Percentiles rank a stretch among this genome's conserved stretches.
phyloP scores from a whole-genome alignment of 495 filamentous ascomycete genomes.

The Talaromyces nanjingensis region DNA sequence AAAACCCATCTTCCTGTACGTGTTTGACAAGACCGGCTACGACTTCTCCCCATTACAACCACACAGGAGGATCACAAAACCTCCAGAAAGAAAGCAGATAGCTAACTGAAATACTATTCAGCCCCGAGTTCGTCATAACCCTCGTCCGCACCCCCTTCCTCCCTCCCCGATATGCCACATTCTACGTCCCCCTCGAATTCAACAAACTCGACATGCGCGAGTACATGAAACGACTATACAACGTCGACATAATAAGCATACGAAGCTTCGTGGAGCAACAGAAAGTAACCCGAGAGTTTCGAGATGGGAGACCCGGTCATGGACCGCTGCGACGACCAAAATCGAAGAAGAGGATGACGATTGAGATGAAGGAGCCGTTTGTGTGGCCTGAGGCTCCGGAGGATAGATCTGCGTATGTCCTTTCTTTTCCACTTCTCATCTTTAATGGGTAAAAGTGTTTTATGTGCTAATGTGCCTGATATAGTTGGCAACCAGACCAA shows the following conservation, averaged over 20 bases:
- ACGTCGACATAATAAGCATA: constrained; percentile 56
- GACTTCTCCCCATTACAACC: background rate
- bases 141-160: constrained; percentile 65
- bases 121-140: constrained; percentile 70
- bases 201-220: constrained; percentile 89
- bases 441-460: background rate
- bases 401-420: constrained; percentile 48
- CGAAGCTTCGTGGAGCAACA: constrained; percentile 73
- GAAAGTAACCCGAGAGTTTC: constrained; percentile 39
- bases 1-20: constrained; percentile 69
- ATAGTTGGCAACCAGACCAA: constrained; percentile 7
- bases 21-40: constrained; percentile 3
- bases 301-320: constrained; percentile 32
- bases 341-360: constrained; percentile 82
- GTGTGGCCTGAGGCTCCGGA: constrained; percentile 65
- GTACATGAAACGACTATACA: constrained; percentile 75
- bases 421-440: background rate
- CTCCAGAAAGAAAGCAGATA: background rate
- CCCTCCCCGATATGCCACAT: constrained; percentile 70
- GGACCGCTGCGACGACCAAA: constrained; percentile 49
- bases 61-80: background rate
- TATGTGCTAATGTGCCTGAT: background rate
- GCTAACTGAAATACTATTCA: constrained; percentile 21
- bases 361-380: constrained; percentile 77
- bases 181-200: constrained; percentile 78